Conservation (phyloP, 257 asterid genomes). For the Penstemon eatonii region DNA sequence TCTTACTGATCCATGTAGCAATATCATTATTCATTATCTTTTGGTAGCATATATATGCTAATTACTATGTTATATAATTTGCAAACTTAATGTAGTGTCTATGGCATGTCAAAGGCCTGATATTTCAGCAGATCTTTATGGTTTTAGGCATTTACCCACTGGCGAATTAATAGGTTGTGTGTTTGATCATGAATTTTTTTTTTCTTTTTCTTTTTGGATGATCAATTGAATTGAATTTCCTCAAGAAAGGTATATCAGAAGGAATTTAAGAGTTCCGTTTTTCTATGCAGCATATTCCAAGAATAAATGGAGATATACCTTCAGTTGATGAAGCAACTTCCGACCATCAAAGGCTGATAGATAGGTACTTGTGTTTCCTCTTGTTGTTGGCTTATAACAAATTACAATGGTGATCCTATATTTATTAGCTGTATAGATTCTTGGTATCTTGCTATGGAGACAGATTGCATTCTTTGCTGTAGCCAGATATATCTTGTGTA, state of each 20-base stretch:
- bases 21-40: not conserved
- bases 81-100: not conserved
- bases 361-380: constrained; percentile 57
- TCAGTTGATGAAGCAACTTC: constrained; percentile 90
- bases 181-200: constrained; percentile 14
- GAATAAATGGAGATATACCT: constrained; percentile 94
- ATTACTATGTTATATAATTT: not conserved
- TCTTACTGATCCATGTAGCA: not conserved
- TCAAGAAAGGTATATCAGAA: not conserved
- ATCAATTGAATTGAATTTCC: not conserved
- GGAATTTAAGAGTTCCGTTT: constrained; percentile 29
- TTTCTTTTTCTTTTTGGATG: no score
- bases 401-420: constrained; percentile 2
- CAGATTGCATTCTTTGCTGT: constrained; percentile 2
- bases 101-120: not conserved
- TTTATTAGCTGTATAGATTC: not conserved
- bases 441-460: not conserved
- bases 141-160: constrained; percentile 7
- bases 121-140: constrained; percentile 1
- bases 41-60: not conserved
- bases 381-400: constrained; percentile 24
- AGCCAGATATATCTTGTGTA: not conserved
- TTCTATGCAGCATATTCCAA: constrained; percentile 82
- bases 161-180: constrained; percentile 17
- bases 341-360: constrained; percentile 92